These are phyloP conservation scores for Phytophthora constricta DNA, from an alignment of 352 stramenopile species.

Conservation along the genomic window DNA sequence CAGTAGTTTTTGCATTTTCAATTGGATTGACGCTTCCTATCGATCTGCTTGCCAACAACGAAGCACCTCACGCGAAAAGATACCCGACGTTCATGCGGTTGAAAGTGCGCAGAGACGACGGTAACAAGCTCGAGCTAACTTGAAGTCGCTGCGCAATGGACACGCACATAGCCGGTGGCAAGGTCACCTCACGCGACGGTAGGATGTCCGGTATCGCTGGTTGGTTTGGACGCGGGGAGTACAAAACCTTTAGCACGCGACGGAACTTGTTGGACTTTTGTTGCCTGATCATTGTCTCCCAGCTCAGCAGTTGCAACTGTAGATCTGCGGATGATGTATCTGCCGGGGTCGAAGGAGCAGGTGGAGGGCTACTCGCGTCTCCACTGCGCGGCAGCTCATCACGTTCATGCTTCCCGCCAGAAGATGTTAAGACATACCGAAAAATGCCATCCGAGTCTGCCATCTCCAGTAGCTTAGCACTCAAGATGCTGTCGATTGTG, in stretches of 20 bases:
- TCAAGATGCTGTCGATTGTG: slow-evolving; percentile 75
- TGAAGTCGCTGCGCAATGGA: slow-evolving; percentile 48
- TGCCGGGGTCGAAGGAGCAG: neutral
- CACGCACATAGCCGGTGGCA: slow-evolving; percentile 39
- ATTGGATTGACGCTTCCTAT: neutral
- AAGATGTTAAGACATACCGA: slow-evolving; percentile 53
- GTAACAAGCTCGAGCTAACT: slow-evolving; percentile 52
- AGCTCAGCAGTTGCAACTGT: slow-evolving; percentile 70
- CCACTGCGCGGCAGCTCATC: slow-evolving; percentile 4
- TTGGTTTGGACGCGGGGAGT: slow-evolving; percentile 23
- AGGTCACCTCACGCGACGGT: slow-evolving; percentile 38
- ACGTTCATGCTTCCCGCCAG: slow-evolving; percentile 1
- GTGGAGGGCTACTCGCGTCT: neutral
- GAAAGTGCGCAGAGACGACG: slow-evolving; percentile 56
- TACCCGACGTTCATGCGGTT: slow-evolving; percentile 68
- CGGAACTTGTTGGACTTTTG: slow-evolving; percentile 36
- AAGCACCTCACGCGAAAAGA: slow-evolving; percentile 51
- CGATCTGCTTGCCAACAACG: too few relatives aligned
- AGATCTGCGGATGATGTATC: slow-evolving; percentile 12
- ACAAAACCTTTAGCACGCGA: slow-evolving; percentile 78
- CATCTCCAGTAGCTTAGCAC: slow-evolving; percentile 68
- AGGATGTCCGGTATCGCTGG: slow-evolving; percentile 20
- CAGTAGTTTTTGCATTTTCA: slow-evolving; percentile 28
- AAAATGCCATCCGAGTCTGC: slow-evolving; percentile 80
- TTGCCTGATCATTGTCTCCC: slow-evolving; percentile 68